A percentile compares a stretch with the other conserved stretches of the same genome.
Evolutionary conservation across 352 stramenopile genomes (phyloP).

Genomic region (Peronosclerospora sorghi): DNA sequence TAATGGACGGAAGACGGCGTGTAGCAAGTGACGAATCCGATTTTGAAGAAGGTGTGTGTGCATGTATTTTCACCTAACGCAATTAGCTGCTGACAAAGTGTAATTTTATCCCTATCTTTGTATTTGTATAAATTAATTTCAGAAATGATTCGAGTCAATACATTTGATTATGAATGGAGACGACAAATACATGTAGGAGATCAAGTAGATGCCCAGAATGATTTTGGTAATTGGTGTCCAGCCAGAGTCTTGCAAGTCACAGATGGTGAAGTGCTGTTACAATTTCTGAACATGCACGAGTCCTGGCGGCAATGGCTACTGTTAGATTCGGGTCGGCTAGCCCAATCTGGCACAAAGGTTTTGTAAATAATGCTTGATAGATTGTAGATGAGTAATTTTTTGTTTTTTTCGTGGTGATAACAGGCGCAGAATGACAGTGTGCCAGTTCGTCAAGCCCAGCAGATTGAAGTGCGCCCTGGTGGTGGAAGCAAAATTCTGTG

Average conservation of each 20-base stretch:
- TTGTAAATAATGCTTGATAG: background rate
- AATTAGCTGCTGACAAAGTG: background rate
- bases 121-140: slow-evolving; percentile 1
- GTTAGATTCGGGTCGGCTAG: slow-evolving; percentile 49
- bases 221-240: slow-evolving; percentile 79
- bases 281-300: slow-evolving; percentile 78
- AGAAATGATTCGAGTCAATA: slow-evolving; percentile 80
- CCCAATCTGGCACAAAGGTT: slow-evolving; percentile 48
- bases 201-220: slow-evolving; percentile 63
- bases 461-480: slow-evolving; percentile 51
- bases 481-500: slow-evolving; percentile 30
- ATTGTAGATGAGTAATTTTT: background rate
- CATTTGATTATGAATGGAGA: slow-evolving; percentile 59
- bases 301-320: slow-evolving; percentile 59
- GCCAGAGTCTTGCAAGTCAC: slow-evolving; percentile 44
- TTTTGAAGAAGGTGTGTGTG: slow-evolving; percentile 52
- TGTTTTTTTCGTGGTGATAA: background rate
- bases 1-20: slow-evolving; percentile 18
- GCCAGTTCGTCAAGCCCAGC: slow-evolving; percentile 50
- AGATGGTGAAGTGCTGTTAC: slow-evolving; percentile 51
- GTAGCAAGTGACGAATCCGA: slow-evolving; percentile 52
- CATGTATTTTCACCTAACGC: too few species aligned
- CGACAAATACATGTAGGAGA: slow-evolving; percentile 53
- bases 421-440: slow-evolving; percentile 47
- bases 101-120: background rate